Base-by-base conservation (phyloP, 805 yeast genomes). In the Wickerhamiella siamensis region DNA sequence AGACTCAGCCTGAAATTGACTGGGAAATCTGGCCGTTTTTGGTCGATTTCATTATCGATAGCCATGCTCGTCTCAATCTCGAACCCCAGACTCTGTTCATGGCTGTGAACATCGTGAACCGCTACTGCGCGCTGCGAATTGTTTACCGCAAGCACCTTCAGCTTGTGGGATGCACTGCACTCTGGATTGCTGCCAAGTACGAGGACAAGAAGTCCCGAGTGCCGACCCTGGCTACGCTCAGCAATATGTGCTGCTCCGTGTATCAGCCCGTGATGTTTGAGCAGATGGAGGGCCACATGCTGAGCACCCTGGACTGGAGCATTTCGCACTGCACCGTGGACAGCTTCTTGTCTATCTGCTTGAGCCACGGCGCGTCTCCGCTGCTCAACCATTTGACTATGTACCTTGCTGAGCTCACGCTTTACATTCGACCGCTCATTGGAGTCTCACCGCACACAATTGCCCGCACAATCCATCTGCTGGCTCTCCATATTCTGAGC, bases 161-260 rank as follows among this genome's bases (percentile, higher is more conserved):
- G 59, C 69, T 86, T 36, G 87, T 86, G n/a, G 82, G 88, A 34
- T 79, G 91, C 46, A 83, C 95, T 6, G 83, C 95, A 46, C 64
- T 86, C 27, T 86, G 95, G 95, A 70, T 86, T 33, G 82, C 94
- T 5, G 75, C 93, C 18, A 86, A 86, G 58, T 69, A 78, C 15
- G 77, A 74, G 56, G 81, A 82, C 45, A 77, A 78, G 58, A 69
- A 87, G 55, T 76, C 78, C 48, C 67, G 84, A 52, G 74, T 79
- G 38, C 91, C 91, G 33, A 71, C 81, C 51, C 65, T 80, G 42
- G 67, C 72, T 32, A 87, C 80, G 57, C 66, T 82, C 42, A 75
- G 77, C 44, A 75, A 70, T 53, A 66, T 79, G 54, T 79, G 88
- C 63, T 79, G 80, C 44, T 69, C 69, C 45, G 67, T 64, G 16